Conservation (phyloP, 2,329 filamentous ascomycete genomes). For the Colletotrichum tabaci region DNA sequence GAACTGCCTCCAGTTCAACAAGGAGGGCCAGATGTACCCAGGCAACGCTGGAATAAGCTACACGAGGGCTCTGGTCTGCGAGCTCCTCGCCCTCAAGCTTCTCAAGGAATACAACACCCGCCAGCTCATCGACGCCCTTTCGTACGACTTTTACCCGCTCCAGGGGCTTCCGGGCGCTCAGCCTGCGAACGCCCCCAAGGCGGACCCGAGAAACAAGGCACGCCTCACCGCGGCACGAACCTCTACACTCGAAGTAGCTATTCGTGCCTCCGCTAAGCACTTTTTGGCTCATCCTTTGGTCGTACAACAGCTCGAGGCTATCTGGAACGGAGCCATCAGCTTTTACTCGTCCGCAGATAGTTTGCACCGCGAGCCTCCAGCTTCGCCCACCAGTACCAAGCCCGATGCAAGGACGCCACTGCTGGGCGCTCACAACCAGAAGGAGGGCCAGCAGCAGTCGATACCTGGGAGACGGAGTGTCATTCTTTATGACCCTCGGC, state of each 20-base stretch:
- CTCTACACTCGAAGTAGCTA: constrained; percentile 93
- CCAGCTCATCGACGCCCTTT: constrained; percentile 93
- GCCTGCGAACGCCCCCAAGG: constrained; percentile 55
- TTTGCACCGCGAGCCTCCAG: constrained; percentile 75
- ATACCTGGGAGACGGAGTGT: constrained; percentile 78
- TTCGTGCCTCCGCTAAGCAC: constrained; percentile 91
- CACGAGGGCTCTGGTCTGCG: constrained; percentile 90
- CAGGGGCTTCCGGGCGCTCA: constrained; percentile 77
- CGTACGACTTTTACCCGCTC: constrained; percentile 94
- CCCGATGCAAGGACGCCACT: constrained; percentile 66
- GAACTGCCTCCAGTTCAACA: constrained; percentile 93
- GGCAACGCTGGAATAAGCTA: constrained; percentile 87
- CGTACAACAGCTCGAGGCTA: constrained; percentile 94
- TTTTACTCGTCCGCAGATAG: constrained; percentile 92
- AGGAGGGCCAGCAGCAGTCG: constrained; percentile 49
- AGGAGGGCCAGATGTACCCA: constrained; percentile 86
- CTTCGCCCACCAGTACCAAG: constrained; percentile 50
- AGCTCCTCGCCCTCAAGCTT: constrained; percentile 90
- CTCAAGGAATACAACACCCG: constrained; percentile 91
- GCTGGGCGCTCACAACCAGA: constrained; percentile 56
- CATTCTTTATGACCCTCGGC: constrained; percentile 88
- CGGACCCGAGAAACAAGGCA: constrained; percentile 59
- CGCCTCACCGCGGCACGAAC: constrained; percentile 79
- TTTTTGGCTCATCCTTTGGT: constrained; percentile 93
- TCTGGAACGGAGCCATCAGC: constrained; percentile 96